Percentiles rank a stretch among this genome's conserved stretches.
Conservation (phyloP, 108 stramenopile species). For the Nitzschia sp. region DNA sequence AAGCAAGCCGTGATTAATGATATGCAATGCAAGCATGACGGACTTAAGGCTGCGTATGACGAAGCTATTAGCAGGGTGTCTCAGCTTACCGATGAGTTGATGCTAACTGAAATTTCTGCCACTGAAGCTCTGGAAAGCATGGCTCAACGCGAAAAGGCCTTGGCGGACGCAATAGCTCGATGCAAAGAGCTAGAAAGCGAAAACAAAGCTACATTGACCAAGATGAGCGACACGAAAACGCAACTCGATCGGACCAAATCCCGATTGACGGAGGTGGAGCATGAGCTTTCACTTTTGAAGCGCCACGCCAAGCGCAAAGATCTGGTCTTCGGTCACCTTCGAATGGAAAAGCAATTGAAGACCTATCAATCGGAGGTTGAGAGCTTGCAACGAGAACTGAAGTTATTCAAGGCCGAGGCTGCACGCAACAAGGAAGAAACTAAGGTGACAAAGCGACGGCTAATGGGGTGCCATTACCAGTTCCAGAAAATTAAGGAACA, state of each 20-base stretch:
- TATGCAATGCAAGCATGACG: background rate
- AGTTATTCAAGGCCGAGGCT: background rate
- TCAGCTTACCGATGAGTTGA: slow-evolving; percentile 14
- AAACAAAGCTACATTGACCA: background rate
- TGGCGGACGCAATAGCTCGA: slow-evolving; percentile 25
- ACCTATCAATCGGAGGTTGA: background rate
- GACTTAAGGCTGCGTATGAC: background rate
- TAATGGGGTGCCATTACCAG: slow-evolving; percentile 1
- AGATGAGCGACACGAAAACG: slow-evolving; percentile 12
- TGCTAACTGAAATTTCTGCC: slow-evolving; percentile 2
- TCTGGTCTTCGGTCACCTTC: background rate
- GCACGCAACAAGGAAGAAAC: slow-evolving; percentile 9
- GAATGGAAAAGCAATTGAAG: background rate
- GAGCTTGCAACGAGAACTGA: background rate
- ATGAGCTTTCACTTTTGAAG: slow-evolving; percentile 7
- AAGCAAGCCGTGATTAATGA: background rate
- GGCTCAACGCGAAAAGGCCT: slow-evolving; percentile 1
- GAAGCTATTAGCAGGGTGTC: background rate
- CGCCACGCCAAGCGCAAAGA: slow-evolving; percentile 3
- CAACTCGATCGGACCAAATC: slow-evolving; percentile 1
- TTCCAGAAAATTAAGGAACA: background rate
- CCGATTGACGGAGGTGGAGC: background rate
- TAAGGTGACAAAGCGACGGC: background rate
- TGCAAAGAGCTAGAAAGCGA: slow-evolving; percentile 24
- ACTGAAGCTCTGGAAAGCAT: slow-evolving; percentile 5